Percentiles rank a stretch among this genome's conserved stretches.
These are phyloP conservation scores for Uncinocarpus reesii DNA, from an alignment of 2,329 filamentous ascomycete species.

Conservation along the genomic window DNA sequence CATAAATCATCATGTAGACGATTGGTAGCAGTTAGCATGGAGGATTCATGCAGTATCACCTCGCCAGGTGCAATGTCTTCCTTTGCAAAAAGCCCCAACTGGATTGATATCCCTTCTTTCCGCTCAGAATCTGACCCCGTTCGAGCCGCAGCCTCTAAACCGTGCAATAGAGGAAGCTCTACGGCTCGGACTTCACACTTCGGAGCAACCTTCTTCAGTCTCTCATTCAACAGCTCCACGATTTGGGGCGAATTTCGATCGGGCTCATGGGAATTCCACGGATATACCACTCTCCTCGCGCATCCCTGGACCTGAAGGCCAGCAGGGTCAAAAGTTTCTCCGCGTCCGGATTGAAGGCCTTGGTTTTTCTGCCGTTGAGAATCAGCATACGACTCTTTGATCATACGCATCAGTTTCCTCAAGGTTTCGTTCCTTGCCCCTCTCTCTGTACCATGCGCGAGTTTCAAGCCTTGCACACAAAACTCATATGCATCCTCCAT, in stretches of 20 bases:
- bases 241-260: conserved; percentile 45
- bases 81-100: conserved; percentile 83
- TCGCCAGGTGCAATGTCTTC: conserved; percentile 69
- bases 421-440: conserved; percentile 16
- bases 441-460: conserved; percentile 17
- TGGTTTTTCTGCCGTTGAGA: background rate
- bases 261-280: conserved; percentile 53
- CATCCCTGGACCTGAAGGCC: conserved; percentile 31
- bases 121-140: conserved; percentile 6
- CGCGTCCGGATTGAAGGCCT: background rate
- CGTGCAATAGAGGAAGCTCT: conserved; percentile 60
- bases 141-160: conserved; percentile 17
- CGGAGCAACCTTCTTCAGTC: conserved; percentile 59
- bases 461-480: conserved; percentile 25
- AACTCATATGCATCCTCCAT: conserved; percentile 35
- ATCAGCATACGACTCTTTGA: conserved; percentile 22
- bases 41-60: conserved; percentile 68
- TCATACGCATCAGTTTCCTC: conserved; percentile 23
- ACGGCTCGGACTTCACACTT: conserved; percentile 72
- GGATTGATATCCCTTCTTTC: conserved; percentile 41
- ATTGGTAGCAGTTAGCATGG: conserved; percentile 79
- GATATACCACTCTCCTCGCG: conserved; percentile 48
- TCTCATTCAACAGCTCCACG: conserved; percentile 59
- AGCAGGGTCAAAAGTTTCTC: conserved; percentile 24
- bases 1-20: conserved; percentile 77